Evolutionary conservation across 176 grass and related monocot genomes (phyloP).

Genomic region (Eremochloa ophiuroides): DNA sequence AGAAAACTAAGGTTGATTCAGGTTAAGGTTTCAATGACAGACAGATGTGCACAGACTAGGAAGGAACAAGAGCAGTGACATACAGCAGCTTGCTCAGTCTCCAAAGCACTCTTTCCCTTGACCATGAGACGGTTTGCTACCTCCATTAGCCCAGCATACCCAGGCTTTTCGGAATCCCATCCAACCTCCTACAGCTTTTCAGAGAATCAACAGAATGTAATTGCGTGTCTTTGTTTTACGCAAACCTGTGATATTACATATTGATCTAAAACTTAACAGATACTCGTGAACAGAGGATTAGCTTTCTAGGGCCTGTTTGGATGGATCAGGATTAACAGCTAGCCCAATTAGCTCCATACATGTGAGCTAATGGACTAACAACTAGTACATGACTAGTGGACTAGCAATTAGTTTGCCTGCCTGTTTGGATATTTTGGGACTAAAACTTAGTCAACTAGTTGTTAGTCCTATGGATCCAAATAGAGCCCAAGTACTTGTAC

Average conservation of each 20-base stretch:
- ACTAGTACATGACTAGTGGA: no score
- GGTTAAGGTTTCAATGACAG: neutral
- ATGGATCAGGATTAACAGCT: no score
- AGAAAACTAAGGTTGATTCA: neutral
- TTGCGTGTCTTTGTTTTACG: neutral
- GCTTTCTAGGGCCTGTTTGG: neutral
- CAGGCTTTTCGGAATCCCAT: constrained; percentile 80
- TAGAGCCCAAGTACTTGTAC: neutral
- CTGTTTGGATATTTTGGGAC: no score
- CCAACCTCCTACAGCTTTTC: constrained; percentile 88
- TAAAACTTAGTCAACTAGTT: no score
- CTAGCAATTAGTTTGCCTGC: no score
- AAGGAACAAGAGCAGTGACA: neutral
- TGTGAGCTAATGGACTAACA: no score
- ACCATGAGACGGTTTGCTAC: constrained; percentile 69
- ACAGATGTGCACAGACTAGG: neutral
- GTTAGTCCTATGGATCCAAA: no score
- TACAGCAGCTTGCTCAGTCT: constrained; percentile 81
- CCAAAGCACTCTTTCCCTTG: constrained; percentile 68
- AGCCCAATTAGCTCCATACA: no score
- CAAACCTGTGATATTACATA: neutral
- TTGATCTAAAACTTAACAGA: neutral
- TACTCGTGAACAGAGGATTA: neutral
- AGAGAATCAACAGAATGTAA: constrained; percentile 24
- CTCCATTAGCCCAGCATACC: constrained; percentile 74